Evolutionary conservation across 73 alveolate genomes (phyloP).

Genomic region (Tetrahymena thermophila): DNA sequence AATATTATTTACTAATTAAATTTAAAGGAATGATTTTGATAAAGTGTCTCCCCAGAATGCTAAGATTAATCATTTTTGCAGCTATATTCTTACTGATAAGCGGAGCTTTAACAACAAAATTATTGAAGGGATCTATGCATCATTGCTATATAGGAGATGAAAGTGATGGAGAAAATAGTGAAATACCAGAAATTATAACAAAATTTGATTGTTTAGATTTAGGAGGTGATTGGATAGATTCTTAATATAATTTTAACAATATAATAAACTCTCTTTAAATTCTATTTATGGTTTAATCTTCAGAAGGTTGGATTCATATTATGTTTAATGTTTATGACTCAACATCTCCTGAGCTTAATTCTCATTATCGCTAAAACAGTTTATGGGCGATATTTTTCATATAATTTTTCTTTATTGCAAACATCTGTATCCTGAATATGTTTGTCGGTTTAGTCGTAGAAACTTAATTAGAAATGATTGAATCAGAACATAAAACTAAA

Average conservation of each 20-base stretch:
- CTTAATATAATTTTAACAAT: constrained; percentile 19
- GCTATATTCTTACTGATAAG: neutral
- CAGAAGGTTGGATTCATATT: constrained; percentile 36
- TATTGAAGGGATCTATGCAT: constrained; percentile 16
- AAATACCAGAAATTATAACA: neutral
- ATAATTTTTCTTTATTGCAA: constrained; percentile 24
- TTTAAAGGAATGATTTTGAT: neutral
- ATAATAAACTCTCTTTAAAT: constrained; percentile 3
- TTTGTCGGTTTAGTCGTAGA: constrained; percentile 35
- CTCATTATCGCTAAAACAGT: constrained; percentile 13
- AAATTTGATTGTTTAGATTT: constrained; percentile 26
- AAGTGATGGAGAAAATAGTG: neutral
- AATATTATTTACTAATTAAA: neutral
- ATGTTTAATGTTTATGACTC: constrained; percentile 2
- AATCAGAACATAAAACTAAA: neutral
- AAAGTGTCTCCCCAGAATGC: constrained; percentile 23
- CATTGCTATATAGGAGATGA: neutral
- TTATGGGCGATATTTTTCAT: constrained; percentile 25
- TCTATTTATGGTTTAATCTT: neutral
- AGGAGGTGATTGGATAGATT: constrained; percentile 38
- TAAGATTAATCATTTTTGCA: constrained; percentile 8
- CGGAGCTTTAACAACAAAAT: constrained; percentile 29
- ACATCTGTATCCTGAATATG: constrained; percentile 38
- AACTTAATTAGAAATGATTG: constrained; percentile 20
- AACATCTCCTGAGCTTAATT: neutral